Base-by-base conservation (phyloP, 2,329 filamentous ascomycete species). In the Exophiala bonariae region DNA sequence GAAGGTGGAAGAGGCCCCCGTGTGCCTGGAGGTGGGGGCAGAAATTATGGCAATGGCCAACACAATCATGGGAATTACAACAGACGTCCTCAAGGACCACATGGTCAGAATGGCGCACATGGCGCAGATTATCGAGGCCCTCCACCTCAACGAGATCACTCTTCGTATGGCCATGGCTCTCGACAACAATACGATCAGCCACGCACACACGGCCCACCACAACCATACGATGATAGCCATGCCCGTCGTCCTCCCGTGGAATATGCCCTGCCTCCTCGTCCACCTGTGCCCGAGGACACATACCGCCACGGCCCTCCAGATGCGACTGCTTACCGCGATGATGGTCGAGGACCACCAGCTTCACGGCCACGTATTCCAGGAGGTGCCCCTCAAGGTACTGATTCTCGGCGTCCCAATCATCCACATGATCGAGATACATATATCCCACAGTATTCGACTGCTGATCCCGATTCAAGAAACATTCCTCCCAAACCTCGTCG, bases 21-120 rank as follows among this genome's bases (percentile, higher is more conserved):
- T 26, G 65, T 62, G 45, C 64, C 58, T 41, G 67, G 67, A 22
- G 63, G 62, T 38, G 62, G 60, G 36, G 63, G 68, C 37, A 56
- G 60, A 20, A 58, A 58, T 35, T 59, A 61, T 47, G 48, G 59
- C 11, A 64, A 61, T 46, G 51, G 50, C 31, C 53, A 60, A 35
- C 31, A 44, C 28, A 41, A 32, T 9, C 49, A 47, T 32, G 33
- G 36, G 11, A 31, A 34, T 34, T 50, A 51, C 31, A 31, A 35
- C 16, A 41, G 50, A 11, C 44, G 50, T n/a, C 32, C 35, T 18
- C 44, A 30, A 17, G 45, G 49, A 14, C 47, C 43, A 4, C 42
- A 40, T 40, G 37, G 14, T 16, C 56, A 49, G 30, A 54, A 56
- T 37, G 49, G 50, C 9, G 49, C 45, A 9, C 54, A 58, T 34